Conservation (phyloP, 345 rosid species). For the Firmiana major region DNA sequence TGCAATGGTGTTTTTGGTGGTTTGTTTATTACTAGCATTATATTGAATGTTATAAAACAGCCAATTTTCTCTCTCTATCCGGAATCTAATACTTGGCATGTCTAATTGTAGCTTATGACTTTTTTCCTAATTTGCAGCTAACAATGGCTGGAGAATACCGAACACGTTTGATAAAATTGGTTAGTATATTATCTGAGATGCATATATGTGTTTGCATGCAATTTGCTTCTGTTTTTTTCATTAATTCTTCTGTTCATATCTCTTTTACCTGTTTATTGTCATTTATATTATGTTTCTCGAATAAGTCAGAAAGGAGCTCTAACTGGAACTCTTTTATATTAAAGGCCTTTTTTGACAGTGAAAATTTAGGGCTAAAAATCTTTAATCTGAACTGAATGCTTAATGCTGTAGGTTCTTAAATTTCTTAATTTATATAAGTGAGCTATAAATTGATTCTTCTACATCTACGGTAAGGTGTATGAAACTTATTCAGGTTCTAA, state of each 20-base stretch:
- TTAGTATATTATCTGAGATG: conserved; percentile 33
- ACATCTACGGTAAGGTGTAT: background rate
- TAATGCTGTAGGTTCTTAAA: background rate
- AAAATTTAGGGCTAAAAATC: background rate
- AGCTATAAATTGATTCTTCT: background rate
- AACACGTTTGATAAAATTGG: conserved; percentile 80
- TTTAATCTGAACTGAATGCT: background rate
- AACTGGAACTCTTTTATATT: background rate
- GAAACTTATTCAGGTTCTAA: background rate
- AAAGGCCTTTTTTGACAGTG: background rate
- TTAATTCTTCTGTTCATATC: background rate
- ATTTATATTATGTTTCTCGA: background rate
- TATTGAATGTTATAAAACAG: too few relatives aligned
- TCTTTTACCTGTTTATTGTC: background rate
- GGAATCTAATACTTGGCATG: background rate
- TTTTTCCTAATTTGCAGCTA: conserved; percentile 48
- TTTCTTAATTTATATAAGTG: background rate
- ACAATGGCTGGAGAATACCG: conserved; percentile 83
- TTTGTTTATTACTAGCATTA: background rate
- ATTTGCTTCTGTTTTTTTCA: background rate
- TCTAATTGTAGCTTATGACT: background rate
- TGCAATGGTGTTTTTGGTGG: background rate
- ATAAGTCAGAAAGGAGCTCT: background rate
- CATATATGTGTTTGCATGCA: background rate
- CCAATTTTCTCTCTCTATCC: background rate